Conservation (phyloP, 192 early-diverging fungal species). For the Entomortierella chlamydospora region DNA sequence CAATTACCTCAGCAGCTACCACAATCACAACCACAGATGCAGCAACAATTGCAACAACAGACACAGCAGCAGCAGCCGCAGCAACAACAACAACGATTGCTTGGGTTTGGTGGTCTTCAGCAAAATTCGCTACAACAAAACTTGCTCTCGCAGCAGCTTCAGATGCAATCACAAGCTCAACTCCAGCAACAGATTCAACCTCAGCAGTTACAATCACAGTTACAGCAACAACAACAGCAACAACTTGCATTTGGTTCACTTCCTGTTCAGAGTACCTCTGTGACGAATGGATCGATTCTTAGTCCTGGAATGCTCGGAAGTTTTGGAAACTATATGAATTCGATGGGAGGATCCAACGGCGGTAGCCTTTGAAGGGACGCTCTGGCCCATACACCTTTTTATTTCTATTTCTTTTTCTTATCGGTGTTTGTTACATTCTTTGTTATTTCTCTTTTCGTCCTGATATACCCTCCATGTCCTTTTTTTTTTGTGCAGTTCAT, state of each 20-base stretch:
- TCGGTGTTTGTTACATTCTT: too few species aligned
- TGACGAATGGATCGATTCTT: conserved; percentile 17
- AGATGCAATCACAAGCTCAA: neutral
- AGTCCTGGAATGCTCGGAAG: conserved; percentile 20
- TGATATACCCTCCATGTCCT: neutral
- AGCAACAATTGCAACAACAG: conserved; percentile 14
- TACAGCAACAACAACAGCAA: neutral
- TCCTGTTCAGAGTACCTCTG: neutral
- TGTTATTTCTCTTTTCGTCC: neutral
- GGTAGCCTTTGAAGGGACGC: neutral
- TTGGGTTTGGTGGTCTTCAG: conserved; percentile 13
- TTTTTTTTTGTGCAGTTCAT: neutral
- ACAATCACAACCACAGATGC: conserved; percentile 1
- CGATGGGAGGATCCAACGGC: conserved; percentile 18
- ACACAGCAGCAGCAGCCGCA: conserved; percentile 11
- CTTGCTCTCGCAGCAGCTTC: neutral
- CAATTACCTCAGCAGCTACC: too few species aligned
- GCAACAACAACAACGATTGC: conserved; percentile 14
- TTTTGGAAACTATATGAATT: conserved; percentile 20
- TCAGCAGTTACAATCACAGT: too few species aligned
- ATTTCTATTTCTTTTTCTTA: neutral
- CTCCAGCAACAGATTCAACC: neutral
- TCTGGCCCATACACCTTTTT: neutral
- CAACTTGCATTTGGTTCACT: neutral
- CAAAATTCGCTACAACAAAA: conserved; percentile 6